Base-by-base conservation (phyloP, 148 eudicot species). In the Selenicereus undatus region DNA sequence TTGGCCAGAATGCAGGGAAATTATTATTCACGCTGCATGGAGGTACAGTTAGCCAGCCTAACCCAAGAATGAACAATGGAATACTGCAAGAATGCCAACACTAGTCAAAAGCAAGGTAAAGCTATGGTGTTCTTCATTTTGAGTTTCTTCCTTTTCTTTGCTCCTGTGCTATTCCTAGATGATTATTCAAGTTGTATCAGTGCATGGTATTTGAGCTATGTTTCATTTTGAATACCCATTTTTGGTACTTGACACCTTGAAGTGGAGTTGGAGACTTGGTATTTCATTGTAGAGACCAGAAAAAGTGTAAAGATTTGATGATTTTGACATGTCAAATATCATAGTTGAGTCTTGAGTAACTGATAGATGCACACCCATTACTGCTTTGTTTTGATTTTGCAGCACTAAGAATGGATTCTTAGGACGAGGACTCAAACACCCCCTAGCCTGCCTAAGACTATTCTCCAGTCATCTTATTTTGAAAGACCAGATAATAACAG, bases 11-110 rank as follows among this genome's bases (percentile, higher is more conserved):
- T 42, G 18, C n/a, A 54, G 70, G n/a, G 39, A 74, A 73, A 9
- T 29, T 22, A n/a, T 73, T 79, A 54, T 74, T 79, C 68, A 64
- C 66, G 74, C 68, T 78, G 27, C 73, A 27, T 78, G 82, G 54
- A 80, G 60, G 56, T 56, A 58, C 82, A 73, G 30, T 26, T 11
- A 73, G 77, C 77, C 77, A 73, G 77, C 75, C 79, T 42, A 62
- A 42, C 73, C 64, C 14, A 54, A 60, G 68, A 62, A 60, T 22
- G 60, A 73, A 74, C 29, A 27, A 81, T 58, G 27, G 70, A 26
- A 35, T 52, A 6, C 35, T 21, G 26, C 66, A 30, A 66, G 50
- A 69, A 56, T 68, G 70, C 11, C 26, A 29, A 11, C 30, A 39
- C 64, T 1, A 17, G 39, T 11, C 71, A 35, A 32, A 39, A 78